Base-by-base conservation (phyloP, 164 flowering plant genomes). In the Vitis rotundifolia region DNA sequence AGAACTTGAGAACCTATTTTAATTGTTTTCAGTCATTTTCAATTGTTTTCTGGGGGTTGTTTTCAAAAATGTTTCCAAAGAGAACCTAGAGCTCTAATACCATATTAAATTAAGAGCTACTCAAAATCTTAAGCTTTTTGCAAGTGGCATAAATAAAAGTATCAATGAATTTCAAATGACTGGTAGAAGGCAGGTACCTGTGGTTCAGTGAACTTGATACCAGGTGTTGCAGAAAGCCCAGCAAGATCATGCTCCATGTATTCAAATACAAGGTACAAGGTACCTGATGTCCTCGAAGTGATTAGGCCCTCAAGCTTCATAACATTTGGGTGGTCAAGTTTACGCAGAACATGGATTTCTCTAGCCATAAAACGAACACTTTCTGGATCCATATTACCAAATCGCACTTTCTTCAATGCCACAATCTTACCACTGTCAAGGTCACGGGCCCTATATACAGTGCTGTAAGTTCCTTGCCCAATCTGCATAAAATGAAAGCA, bases 201-300 rank as follows among this genome's bases (percentile, higher is more conserved):
- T 54, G 87, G 67, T 74, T 86, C 88, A 13, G 85, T 81, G 60
- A 86, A 86, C 70, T 81, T 87, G 70, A 77, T 70, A 49, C 75
- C 71, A 49, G 82, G 87, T 1, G 75, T 75, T 48, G 85, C 84
- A 51, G 79, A 63, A 52, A 87, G 85, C n/a, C 91, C 91, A 52
- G 91, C 78, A 66, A 87, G 88, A 78, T 87, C 91, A 69, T 87
- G 91, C 63, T 87, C 89, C 91, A 87, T 87, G 81, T 87, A 87
- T 67, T 85, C 88, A 51, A 85, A 85, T 10, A 85, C 85, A 67
- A 85, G 89, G 68, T 83, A 85, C 76, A 87, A 77, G 73, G 84
- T 84, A 64, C 81, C 67, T 48, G 91, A 85, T 70, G 80, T 71
- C 66, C 86, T 82, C 15, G 91, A 87, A 68, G 87, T 85, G 62